Evolutionary conservation across 495 filamentous ascomycete genomes (phyloP).

Genomic region (Trichoderma virens): DNA sequence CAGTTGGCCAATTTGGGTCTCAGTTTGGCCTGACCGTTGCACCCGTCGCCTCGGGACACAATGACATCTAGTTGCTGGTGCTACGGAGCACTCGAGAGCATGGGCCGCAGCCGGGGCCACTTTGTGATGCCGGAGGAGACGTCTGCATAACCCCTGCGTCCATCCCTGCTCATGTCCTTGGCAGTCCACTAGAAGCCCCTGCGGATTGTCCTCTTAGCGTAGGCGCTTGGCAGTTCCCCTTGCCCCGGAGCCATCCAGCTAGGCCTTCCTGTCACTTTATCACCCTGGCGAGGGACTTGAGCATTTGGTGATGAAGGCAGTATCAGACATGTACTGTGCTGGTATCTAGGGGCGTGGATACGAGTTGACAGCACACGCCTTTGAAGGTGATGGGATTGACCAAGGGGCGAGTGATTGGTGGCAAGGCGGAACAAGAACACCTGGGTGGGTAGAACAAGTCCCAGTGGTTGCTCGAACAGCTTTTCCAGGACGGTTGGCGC

Average conservation of each 20-base stretch:
- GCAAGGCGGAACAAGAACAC: not conserved
- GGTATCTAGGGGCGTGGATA: not conserved
- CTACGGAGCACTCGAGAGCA: not conserved
- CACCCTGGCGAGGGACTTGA: not conserved
- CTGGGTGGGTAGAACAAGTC: slow-evolving; percentile 4
- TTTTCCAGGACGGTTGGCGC: not conserved
- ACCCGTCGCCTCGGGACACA: not conserved
- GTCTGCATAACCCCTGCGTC: not conserved
- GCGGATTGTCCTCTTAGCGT: not conserved
- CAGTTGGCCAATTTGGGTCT: not conserved
- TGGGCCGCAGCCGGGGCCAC: not conserved
- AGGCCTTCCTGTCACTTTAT: not conserved
- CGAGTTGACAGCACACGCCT: slow-evolving; percentile 4
- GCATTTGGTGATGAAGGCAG: not conserved
- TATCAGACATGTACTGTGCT: not conserved
- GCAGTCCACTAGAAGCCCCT: not conserved
- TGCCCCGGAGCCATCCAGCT: not conserved
- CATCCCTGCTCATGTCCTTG: not conserved
- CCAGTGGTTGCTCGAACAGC: not conserved
- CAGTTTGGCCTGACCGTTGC: not conserved
- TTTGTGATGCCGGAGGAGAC: not conserved
- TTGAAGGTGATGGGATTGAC: not conserved
- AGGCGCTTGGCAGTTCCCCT: not conserved
- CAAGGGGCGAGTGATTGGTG: slow-evolving; percentile 4
- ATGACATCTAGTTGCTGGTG: not conserved